Percentiles rank a stretch among this genome's conserved stretches.
These are phyloP conservation scores for Microbotryum saponariae DNA, from an alignment of 1,284 basidiomycete species.

Conservation along the genomic window DNA sequence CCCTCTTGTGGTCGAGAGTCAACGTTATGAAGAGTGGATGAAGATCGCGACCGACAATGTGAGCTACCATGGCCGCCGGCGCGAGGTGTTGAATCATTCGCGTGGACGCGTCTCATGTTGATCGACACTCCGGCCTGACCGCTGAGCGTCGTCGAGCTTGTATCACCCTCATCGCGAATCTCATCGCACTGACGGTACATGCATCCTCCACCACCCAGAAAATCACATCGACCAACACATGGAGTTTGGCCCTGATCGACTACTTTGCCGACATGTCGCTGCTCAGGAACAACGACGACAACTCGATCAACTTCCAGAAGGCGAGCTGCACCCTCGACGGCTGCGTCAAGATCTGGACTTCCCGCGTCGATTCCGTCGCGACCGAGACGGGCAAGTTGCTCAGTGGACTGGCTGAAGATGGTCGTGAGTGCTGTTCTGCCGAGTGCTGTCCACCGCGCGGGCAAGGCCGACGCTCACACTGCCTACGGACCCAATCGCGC, in stretches of 20 bases:
- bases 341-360: conserved; percentile 99
- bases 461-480: conserved; percentile 9
- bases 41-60: conserved; percentile 99
- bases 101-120: not conserved
- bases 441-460: too few species aligned
- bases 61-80: conserved; percentile 38
- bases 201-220: conserved; percentile 54
- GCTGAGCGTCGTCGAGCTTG: not conserved
- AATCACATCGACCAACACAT: conserved; percentile 97
- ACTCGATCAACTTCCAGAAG: conserved; percentile 92
- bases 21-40: conserved; percentile 88
- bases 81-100: too few species aligned
- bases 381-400: conserved; percentile 94
- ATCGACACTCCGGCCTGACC: not conserved
- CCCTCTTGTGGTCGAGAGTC: conserved; percentile 26
- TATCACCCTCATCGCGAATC: not conserved
- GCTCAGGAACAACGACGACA: conserved; percentile 80
- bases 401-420: conserved; percentile 68
- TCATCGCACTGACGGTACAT: not conserved
- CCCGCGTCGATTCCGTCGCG: conserved; percentile 90
- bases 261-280: conserved; percentile 99
- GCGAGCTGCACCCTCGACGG: conserved; percentile 96
- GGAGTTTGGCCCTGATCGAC: conserved; percentile 96
- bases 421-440: conserved; percentile 11
- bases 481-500: not conserved